Evolutionary conservation across 768 basidiomycete genomes (phyloP), one percentile per base, ranked within the genome.

Genomic region (Hortiboletus flavorubellus): DNA sequence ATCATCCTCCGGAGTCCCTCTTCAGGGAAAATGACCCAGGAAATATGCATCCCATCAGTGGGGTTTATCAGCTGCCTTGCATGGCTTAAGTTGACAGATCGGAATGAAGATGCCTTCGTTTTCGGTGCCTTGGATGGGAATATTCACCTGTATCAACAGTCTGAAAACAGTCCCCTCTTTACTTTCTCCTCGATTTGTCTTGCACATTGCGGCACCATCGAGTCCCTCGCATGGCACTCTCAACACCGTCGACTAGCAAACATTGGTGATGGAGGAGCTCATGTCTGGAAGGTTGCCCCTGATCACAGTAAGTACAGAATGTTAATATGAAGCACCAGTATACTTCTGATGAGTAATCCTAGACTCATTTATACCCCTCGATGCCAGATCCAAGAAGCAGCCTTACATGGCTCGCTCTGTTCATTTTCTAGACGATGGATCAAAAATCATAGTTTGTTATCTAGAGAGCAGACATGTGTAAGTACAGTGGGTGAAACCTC

Each of bases 391-490:
- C 1, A 10, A 33, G 3, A 53, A 53, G 10, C 47, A 53, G 16
- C 15, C 42, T 1, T 58, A 58, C 26, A 23, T 53, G 3, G 42
- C 46, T 12, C 16, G 30, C 4, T 53, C 37, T 0, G 43, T 53
- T 7, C 56, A 57, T 39, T 57, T 56, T 8, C 4, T 21, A 18
- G 51, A 57, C 9, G n/a, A 40, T 33, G 51, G 51, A 4, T 23
- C 16, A 4, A 58, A 37, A 5, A 8, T 58, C 0, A 18, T 57
- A 2, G 56, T 57, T 6, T 52, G 12, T 30, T 57, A 53, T 15
- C 35, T 57, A 2, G 41, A 57, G 42, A 57, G 56, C 34, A 46
- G 51, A 8, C 18, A 31, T 14, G 12, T 57, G 46, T 57, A 31
- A n/a, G n/a, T n/a, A n/a, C n/a, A n/a, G n/a, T n/a, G n/a, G n/a